Conservation (phyloP, 768 basidiomycete species). For the Filobasidium wieringae region DNA sequence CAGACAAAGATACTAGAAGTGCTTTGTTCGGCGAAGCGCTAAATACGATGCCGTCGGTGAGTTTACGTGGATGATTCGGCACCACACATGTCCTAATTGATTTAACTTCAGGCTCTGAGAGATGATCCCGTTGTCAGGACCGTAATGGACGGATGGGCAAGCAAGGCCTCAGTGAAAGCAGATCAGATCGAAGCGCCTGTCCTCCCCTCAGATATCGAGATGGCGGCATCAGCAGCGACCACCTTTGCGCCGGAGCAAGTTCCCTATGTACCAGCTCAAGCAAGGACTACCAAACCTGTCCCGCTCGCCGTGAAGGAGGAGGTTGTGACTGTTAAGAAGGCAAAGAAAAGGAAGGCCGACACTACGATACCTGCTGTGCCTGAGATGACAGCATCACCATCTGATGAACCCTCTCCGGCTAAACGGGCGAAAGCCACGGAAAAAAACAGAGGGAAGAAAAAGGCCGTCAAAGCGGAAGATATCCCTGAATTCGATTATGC, state of each 20-base stretch:
- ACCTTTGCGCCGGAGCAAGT: conserved; percentile 49
- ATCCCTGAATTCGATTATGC: conserved; percentile 59
- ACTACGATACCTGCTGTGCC: conserved; percentile 1
- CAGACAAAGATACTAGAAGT: too few species aligned
- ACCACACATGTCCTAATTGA: too few species aligned
- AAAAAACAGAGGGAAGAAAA: conserved; percentile 28
- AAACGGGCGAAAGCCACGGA: neutral
- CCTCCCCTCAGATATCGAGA: neutral
- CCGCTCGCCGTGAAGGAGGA: conserved; percentile 45
- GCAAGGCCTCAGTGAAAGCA: too few species aligned
- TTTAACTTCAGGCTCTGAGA: too few species aligned
- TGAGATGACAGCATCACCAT: neutral
- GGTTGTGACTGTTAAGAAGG: conserved; percentile 61
- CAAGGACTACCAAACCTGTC: conserved; percentile 41
- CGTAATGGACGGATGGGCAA: too few species aligned
- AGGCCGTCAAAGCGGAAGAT: conserved; percentile 14
- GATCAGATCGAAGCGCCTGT: too few species aligned
- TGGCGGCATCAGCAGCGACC: neutral
- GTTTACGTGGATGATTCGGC: too few species aligned
- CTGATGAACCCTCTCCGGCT: neutral
- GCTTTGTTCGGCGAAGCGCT: neutral
- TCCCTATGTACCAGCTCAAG: conserved; percentile 60
- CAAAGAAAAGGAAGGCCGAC: conserved; percentile 53
- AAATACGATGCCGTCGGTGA: too few species aligned
- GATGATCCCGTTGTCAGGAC: too few species aligned